Conservation (phyloP, 2,329 filamentous ascomycete species). For the Macroventuria anomochaeta region DNA sequence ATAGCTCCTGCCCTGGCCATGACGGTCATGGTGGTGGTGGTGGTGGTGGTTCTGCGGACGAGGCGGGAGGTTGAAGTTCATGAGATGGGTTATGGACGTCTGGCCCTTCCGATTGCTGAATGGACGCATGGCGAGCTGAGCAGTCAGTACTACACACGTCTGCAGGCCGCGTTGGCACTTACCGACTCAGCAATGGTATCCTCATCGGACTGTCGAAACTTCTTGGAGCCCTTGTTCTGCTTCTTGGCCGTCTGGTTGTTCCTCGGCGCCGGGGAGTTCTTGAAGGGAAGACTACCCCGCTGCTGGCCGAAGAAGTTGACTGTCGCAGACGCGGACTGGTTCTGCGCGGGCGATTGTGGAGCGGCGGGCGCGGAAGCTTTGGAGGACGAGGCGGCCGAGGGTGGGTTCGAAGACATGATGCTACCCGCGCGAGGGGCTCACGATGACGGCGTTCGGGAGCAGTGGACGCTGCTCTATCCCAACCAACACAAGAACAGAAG, state of each 20-base stretch:
- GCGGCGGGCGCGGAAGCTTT: constrained; percentile 49
- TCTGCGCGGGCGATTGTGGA: constrained; percentile 52
- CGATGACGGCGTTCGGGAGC: constrained; percentile 28
- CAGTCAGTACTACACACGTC: constrained; percentile 17
- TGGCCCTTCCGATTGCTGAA: constrained; percentile 81
- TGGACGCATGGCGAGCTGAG: constrained; percentile 67
- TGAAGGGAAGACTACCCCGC: constrained; percentile 49
- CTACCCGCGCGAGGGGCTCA: constrained; percentile 36
- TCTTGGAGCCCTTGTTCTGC: constrained; percentile 83
- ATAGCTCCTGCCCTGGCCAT: constrained; percentile 59
- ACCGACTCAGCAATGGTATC: constrained; percentile 85
- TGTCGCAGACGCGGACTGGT: constrained; percentile 52
- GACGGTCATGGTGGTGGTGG: constrained; percentile 58
- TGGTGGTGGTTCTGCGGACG: constrained; percentile 68
- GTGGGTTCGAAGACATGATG: constrained; percentile 55
- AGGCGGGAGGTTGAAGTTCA: constrained; percentile 86
- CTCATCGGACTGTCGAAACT: constrained; percentile 77
- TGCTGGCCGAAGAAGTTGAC: constrained; percentile 54
- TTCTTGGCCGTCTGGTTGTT: constrained; percentile 79
- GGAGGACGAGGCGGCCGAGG: constrained; percentile 49
- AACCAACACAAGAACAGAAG: constrained; percentile 2
- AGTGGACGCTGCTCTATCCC: not conserved
- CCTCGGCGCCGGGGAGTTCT: constrained; percentile 62
- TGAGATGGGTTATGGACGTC: constrained; percentile 94
- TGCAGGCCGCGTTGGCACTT: constrained; percentile 45